Conservation (phyloP, 805 yeast genomes). For the Ogataea ramenticola region DNA sequence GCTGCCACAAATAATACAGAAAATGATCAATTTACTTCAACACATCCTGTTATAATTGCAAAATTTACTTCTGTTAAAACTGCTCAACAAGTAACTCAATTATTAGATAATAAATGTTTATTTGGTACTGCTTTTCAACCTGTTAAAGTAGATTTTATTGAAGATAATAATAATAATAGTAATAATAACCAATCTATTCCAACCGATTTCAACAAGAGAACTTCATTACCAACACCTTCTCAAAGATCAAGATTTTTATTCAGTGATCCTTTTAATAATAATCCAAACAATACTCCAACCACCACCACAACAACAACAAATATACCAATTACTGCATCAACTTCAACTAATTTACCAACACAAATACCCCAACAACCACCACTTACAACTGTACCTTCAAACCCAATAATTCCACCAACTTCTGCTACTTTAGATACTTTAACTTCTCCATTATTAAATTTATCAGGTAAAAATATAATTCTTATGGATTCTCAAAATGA, state of each 20-base stretch:
- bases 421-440: constrained; percentile 26
- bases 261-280: constrained; percentile 47
- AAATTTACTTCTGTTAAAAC: constrained; percentile 36
- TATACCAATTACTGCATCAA: constrained; percentile 2
- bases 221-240: constrained; percentile 44
- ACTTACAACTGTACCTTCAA: constrained; percentile 5
- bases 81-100: constrained; percentile 36
- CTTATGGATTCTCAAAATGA: constrained; percentile 21
- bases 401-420: constrained; percentile 9
- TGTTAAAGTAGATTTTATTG: constrained; percentile 33
- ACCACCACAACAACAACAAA: constrained; percentile 5
- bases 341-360: too few species aligned
- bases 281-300: constrained; percentile 5
- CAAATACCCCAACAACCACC: constrained; percentile 1
- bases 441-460: constrained; percentile 16
- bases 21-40: constrained; percentile 6
- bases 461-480: constrained; percentile 11
- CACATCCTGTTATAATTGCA: constrained; percentile 33
- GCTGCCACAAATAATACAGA: constrained; percentile 3
- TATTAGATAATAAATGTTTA: constrained; percentile 33
- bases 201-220: constrained; percentile 33
- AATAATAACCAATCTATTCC: background rate
- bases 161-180: constrained; percentile 13
- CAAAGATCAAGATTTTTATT: constrained; percentile 66
- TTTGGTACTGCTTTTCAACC: constrained; percentile 44